Evolutionary conservation across 2,329 filamentous ascomycete genomes (phyloP).

Genomic region (Hypoxylon sp.): DNA sequence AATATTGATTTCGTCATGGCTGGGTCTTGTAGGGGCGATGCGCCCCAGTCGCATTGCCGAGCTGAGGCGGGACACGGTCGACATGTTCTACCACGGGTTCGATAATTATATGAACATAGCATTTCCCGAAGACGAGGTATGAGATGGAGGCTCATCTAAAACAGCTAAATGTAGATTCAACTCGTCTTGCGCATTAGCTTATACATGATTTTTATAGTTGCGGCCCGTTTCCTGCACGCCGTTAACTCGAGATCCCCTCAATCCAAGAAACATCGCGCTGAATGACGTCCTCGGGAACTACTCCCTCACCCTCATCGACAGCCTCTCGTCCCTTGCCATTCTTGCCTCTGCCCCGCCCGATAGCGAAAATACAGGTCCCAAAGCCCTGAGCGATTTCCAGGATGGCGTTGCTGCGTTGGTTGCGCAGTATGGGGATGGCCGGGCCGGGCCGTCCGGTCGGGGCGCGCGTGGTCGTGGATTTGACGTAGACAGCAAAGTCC

Average conservation of each 20-base stretch:
- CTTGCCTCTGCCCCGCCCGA: slow-evolving; percentile 79
- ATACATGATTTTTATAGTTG: slow-evolving; percentile 63
- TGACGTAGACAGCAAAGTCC: slow-evolving; percentile 96
- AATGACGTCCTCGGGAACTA: slow-evolving; percentile 99
- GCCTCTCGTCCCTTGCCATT: slow-evolving; percentile 92
- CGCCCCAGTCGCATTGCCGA: slow-evolving; percentile 65
- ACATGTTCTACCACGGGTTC: slow-evolving; percentile 97
- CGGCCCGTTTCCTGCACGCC: slow-evolving; percentile 87
- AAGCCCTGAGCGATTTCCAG: slow-evolving; percentile 81
- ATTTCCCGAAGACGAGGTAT: slow-evolving; percentile 92
- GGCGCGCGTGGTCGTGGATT: slow-evolving; percentile 84
- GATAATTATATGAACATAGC: slow-evolving; percentile 94
- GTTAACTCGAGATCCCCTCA: slow-evolving; percentile 82
- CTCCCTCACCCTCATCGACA: slow-evolving; percentile 94
- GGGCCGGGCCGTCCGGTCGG: slow-evolving; percentile 72
- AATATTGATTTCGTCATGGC: slow-evolving; percentile 58
- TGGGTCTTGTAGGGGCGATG: slow-evolving; percentile 60
- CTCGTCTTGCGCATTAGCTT: slow-evolving; percentile 39
- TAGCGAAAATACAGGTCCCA: slow-evolving; percentile 64
- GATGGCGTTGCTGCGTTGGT: slow-evolving; percentile 81
- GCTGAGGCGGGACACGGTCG: slow-evolving; percentile 70
- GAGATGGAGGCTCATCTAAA: not conserved
- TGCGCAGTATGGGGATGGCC: slow-evolving; percentile 87
- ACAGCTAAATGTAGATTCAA: not conserved
- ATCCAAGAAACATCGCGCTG: slow-evolving; percentile 83